Evolutionary conservation across 1,284 basidiomycete genomes (phyloP).

Genomic region (Irpex sp.): DNA sequence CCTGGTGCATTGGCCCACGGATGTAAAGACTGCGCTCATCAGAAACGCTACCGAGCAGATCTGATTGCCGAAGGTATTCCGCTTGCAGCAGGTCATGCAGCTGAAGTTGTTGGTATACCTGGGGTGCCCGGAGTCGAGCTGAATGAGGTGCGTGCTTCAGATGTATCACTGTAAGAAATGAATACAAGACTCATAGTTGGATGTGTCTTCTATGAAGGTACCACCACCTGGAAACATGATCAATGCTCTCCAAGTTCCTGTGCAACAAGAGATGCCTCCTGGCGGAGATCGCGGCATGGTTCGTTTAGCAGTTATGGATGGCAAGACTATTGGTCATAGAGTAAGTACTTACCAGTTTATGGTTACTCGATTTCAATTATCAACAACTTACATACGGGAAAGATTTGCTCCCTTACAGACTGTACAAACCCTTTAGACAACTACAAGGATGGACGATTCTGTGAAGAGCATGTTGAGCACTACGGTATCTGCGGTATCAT

Average conservation of each 20-base stretch:
- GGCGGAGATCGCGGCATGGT: constrained; percentile 1
- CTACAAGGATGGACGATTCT: constrained; percentile 7
- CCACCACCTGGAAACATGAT: too few species aligned
- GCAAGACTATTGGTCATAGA: constrained; percentile 5
- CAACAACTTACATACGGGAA: neutral
- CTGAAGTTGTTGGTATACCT: neutral
- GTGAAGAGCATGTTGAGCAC: neutral
- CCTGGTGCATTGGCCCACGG: neutral
- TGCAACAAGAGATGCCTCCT: neutral
- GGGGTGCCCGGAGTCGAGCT: neutral
- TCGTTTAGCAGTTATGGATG: constrained; percentile 6
- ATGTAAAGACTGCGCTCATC: constrained; percentile 6
- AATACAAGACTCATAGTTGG: too few species aligned
- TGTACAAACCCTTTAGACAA: constrained; percentile 1
- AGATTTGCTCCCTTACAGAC: constrained; percentile 5
- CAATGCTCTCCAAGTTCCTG: neutral
- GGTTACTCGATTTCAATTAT: neutral
- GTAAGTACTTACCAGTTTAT: too few species aligned
- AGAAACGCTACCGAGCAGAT: constrained; percentile 3
- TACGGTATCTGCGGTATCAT: constrained; percentile 5
- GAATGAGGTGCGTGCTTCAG: neutral
- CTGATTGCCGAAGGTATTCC: constrained; percentile 2
- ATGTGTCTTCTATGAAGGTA: too few species aligned
- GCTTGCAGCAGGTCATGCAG: neutral
- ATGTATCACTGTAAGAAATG: too few species aligned